Conservation (phyloP, 2,329 filamentous ascomycete genomes). For the Botrytis elliptica region DNA sequence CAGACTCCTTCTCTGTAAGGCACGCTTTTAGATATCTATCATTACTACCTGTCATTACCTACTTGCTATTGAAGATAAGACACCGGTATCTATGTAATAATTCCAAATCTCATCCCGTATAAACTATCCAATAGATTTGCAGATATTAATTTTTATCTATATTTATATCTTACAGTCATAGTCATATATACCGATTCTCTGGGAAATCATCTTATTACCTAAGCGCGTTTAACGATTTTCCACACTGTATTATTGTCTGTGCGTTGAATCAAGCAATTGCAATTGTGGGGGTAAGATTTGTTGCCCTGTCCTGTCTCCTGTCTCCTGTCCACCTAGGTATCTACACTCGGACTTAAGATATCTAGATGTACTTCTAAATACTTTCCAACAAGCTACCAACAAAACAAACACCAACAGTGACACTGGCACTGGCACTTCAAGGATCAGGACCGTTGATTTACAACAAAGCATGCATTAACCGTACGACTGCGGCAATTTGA, state of each 20-base stretch:
- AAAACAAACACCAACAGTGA: neutral
- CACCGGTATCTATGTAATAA: neutral
- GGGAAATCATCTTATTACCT: neutral
- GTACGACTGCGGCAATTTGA: neutral
- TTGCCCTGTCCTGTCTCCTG: neutral
- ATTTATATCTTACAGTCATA: neutral
- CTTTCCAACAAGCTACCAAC: conserved; percentile 10
- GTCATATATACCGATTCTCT: neutral
- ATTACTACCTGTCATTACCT: neutral
- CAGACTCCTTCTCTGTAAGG: neutral
- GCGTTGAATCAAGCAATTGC: neutral
- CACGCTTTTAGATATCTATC: neutral
- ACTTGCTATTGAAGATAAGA: neutral
- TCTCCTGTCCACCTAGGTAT: neutral
- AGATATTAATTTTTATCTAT: neutral
- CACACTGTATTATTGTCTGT: neutral
- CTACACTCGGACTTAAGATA: neutral
- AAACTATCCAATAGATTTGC: neutral
- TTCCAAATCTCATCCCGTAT: neutral
- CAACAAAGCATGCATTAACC: conserved; percentile 1
- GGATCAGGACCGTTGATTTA: neutral
- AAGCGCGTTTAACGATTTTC: neutral
- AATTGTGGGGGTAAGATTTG: neutral
- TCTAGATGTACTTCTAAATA: neutral
- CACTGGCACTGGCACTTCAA: neutral